Base-by-base conservation (phyloP, 441 rosid species). In the Mallotus japonicus region DNA sequence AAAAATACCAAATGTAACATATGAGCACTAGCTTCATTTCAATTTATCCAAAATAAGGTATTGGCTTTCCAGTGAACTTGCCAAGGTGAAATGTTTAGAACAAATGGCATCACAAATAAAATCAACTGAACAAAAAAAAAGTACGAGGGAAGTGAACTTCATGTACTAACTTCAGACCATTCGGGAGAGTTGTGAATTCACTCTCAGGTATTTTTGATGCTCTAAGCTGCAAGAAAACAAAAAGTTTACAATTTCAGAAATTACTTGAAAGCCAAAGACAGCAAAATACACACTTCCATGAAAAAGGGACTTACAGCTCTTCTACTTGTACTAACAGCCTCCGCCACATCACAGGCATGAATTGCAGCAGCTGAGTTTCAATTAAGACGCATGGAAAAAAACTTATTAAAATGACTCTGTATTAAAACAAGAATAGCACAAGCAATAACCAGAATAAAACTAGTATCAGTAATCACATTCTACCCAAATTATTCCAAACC, bases 271-370 rank as follows among this genome's bases (percentile, higher is more conserved):
- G 12, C 58, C 55, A n/a, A 42, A 15, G 42, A 50, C n/a, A n/a
- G 8, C 16, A 49, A 17, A 65, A 58, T 49, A 13, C 58, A 10
- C 6, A 14, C 12, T 19, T 54, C 37, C 1, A 54, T 13, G 63
- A 73, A 74, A 46, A 37, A 42, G 58, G 15, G 37, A 77, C 95
- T 81, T 81, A 92, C 97, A 65, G 97, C 99, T 89, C 99, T 90
- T 83, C 92, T 83, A 73, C 99, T 94, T 37, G 97, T 92, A 87
- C 93, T 95, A 67, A 70, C 99, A 75, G 97, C 99, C 74, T 89
- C 86, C 42, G 96, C 86, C 76, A 77, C 86, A 84, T 86, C 87
- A 71, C 80, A 81, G 72, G 72, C 60, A 72, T 70, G 62, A 63
- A 72, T 32, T 55, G 83, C 92, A 79, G 86, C 84, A 77, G 81